Conservation (phyloP, 371 early-diverging fungal species). For the Rhizopus stolonifer region DNA sequence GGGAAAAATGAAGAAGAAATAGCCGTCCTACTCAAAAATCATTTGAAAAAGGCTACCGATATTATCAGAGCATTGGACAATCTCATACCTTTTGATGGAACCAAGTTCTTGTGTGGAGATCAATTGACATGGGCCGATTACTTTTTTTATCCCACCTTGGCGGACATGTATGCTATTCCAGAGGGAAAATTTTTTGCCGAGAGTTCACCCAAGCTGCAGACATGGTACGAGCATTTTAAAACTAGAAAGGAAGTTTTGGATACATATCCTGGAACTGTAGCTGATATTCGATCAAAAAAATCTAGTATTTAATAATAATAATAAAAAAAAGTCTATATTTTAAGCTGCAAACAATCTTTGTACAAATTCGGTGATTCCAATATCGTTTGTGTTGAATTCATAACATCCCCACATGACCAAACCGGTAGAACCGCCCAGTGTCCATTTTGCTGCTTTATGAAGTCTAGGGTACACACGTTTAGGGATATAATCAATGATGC, state of each 20-base stretch:
- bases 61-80: slow-evolving; percentile 12
- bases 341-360: slow-evolving; percentile 80
- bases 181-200: slow-evolving; percentile 17
- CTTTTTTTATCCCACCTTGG: slow-evolving; percentile 35
- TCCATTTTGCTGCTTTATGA: slow-evolving; percentile 61
- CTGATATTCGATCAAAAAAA: slow-evolving; percentile 16
- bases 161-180: slow-evolving; percentile 30
- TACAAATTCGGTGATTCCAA: slow-evolving; percentile 89
- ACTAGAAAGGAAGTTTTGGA: slow-evolving; percentile 18
- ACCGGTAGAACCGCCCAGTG: slow-evolving; percentile 66
- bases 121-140: slow-evolving; percentile 43
- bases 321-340: not conserved
- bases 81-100: slow-evolving; percentile 2
- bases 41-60: slow-evolving; percentile 10
- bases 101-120: slow-evolving; percentile 24
- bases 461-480: slow-evolving; percentile 63
- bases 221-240: slow-evolving; percentile 29
- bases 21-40: slow-evolving; percentile 1
- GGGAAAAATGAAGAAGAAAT: slow-evolving; percentile 25
- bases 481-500: slow-evolving; percentile 83
- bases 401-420: slow-evolving; percentile 86
- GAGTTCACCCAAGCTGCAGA: slow-evolving; percentile 22
- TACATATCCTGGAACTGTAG: slow-evolving; percentile 34
- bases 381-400: slow-evolving; percentile 92
- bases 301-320: slow-evolving; percentile 1